phyloP scores from a whole-genome alignment of 345 rosid genomes.

The Citrus australasica region DNA sequence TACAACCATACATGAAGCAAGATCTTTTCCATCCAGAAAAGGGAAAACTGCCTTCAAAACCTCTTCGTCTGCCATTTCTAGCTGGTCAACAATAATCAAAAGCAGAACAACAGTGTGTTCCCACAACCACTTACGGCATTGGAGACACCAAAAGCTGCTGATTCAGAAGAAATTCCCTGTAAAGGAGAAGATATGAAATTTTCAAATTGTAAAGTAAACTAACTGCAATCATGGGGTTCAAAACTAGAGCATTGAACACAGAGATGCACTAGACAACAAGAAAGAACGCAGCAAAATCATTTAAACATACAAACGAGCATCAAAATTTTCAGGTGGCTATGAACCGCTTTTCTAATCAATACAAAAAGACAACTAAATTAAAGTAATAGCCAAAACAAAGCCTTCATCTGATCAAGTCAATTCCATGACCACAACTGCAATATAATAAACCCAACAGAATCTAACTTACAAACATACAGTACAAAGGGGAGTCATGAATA shows the following conservation, averaged over 20 bases:
- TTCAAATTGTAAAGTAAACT: slow-evolving; percentile 1
- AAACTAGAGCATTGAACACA: not conserved
- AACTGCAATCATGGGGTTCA: not conserved
- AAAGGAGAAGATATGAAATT: not conserved
- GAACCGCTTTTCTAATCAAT: not conserved
- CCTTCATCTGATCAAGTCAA: not conserved
- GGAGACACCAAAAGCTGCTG: not conserved
- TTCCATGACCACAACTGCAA: not conserved
- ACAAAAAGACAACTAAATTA: not conserved
- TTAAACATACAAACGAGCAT: not conserved
- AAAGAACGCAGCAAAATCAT: not conserved
- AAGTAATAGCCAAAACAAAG: not conserved
- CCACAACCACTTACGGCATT: slow-evolving; percentile 15
- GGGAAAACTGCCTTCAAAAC: slow-evolving; percentile 81
- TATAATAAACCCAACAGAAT: not conserved
- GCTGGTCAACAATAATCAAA: slow-evolving; percentile 9
- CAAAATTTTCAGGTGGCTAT: not conserved
- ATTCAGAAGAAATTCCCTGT: slow-evolving; percentile 7
- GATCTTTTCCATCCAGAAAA: slow-evolving; percentile 68
- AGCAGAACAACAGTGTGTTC: not conserved
- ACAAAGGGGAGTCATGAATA: too few species aligned
- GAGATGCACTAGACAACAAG: not conserved
- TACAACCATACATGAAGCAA: slow-evolving; percentile 75
- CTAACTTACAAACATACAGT: too few species aligned
- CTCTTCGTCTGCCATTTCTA: slow-evolving; percentile 60